Conservation (phyloP, 345 rosid species). For the Cardamine chenopodiifolia region DNA sequence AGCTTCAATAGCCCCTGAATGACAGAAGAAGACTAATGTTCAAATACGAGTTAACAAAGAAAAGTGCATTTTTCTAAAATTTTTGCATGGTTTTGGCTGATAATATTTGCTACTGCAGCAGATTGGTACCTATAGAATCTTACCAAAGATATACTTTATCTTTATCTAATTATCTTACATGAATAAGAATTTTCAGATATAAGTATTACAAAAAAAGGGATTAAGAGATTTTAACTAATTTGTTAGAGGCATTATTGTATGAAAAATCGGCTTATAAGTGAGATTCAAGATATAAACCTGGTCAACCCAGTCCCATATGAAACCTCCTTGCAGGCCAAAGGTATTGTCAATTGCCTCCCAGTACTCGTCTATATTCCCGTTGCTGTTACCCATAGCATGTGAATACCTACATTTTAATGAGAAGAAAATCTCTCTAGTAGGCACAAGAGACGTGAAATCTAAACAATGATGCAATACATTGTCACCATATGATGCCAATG, state of each 20-base stretch:
- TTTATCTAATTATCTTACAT: conserved; percentile 14
- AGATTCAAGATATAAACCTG: conserved; percentile 58
- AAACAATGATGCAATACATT: conserved; percentile 20
- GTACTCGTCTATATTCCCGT: conserved; percentile 79
- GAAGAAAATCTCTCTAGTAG: conserved; percentile 4
- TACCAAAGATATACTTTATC: conserved; percentile 16
- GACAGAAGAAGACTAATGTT: conserved; percentile 25
- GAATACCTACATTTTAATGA: conserved; percentile 72
- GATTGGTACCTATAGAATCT: conserved; percentile 1
- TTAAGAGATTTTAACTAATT: background rate
- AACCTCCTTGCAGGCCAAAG: conserved; percentile 99
- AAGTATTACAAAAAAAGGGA: background rate
- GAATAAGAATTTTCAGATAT: conserved; percentile 3
- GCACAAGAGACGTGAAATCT: conserved; percentile 23
- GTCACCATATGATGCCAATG: conserved; percentile 17
- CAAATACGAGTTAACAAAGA: background rate
- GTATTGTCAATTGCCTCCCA: conserved; percentile 94
- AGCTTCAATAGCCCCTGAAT: conserved; percentile 76
- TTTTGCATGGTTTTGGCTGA: conserved; percentile 15
- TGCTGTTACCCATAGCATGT: conserved; percentile 98
- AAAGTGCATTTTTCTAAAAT: background rate
- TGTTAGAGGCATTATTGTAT: conserved; percentile 1
- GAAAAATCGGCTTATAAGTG: background rate
- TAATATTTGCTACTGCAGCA: conserved; percentile 21
- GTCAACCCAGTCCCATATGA: conserved; percentile 99